Base-by-base conservation (phyloP, 768 basidiomycete genomes). In the Lactarius indigo region DNA sequence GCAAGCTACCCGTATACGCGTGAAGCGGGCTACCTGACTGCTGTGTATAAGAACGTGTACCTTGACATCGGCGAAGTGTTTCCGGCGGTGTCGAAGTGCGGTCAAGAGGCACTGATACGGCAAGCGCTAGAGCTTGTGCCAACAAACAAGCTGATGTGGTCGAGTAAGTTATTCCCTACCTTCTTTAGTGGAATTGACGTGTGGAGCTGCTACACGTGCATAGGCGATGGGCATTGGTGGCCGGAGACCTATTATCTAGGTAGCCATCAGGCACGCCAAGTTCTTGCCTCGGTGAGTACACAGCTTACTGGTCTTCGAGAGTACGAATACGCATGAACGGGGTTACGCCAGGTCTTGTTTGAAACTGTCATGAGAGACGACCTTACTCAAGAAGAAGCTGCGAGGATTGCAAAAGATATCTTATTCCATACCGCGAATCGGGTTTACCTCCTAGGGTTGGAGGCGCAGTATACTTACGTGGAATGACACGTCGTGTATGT, bases 51-150 rank as follows among this genome's bases (percentile, higher is more conserved):
- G 59, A 92, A 92, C 68, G 90, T 91, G 13, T 92, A 83, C 71
- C 78, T 92, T 55, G 91, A 93, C 75, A 89, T 92, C 73, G 91
- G 91, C 47, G 88, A 90, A 82, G 78, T 91, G 23, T 92, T 91
- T 68, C 90, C 90, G 0, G 78, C 84, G 63, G 77, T 92, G 50
- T 88, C 87, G 0, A 78, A 77, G 0, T 79, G 82, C 7, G 91
- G 90, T 3, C 91, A 92, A 74, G 78, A 83, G 13, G 72, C 75
- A 0, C 80, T 87, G 56, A 75, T 92, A 33, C 81, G 79, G 30
- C 85, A 92, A 72, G 77, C 90, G 26, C 76, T 92, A 2, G 91
- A 92, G 74, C 76, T 91, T 17, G 79, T 83, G 20, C 91, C 91
- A 15, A 90, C 87, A 33, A 91, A 87, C 73, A 93, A 92, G 73